phyloP scores from a whole-genome alignment of 768 basidiomycete species.

The Suillus ampliporus region DNA sequence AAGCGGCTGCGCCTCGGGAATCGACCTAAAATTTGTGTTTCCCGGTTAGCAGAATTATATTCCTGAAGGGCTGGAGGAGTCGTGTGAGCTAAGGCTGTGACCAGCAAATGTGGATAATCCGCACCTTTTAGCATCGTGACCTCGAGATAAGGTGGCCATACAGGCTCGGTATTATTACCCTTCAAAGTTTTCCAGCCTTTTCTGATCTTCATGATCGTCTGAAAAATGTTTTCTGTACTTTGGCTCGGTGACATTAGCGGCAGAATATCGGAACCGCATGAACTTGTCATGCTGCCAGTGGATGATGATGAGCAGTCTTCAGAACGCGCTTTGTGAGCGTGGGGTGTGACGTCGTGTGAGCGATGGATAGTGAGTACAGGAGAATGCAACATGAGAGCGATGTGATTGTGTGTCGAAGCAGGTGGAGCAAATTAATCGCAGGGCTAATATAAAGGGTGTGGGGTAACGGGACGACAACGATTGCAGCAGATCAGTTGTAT shows the following conservation, averaged over 20 bases:
- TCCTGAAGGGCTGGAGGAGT: slow-evolving; percentile 58
- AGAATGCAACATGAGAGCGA: slow-evolving; percentile 17
- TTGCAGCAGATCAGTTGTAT: slow-evolving; percentile 8
- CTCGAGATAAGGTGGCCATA: slow-evolving; percentile 83
- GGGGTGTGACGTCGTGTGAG: slow-evolving; percentile 11
- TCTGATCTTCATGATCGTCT: slow-evolving; percentile 66
- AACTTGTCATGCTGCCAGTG: neutral
- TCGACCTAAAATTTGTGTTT: slow-evolving; percentile 72
- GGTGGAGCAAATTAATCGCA: slow-evolving; percentile 4
- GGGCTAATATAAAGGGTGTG: slow-evolving; percentile 31
- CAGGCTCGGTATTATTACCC: slow-evolving; percentile 68
- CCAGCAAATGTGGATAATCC: slow-evolving; percentile 21
- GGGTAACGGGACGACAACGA: too few species aligned
- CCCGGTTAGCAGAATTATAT: slow-evolving; percentile 76
- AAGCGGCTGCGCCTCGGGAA: slow-evolving; percentile 82
- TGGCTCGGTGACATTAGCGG: slow-evolving; percentile 21
- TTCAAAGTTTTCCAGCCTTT: slow-evolving; percentile 79
- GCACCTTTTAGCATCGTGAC: slow-evolving; percentile 77
- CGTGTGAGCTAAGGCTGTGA: slow-evolving; percentile 23
- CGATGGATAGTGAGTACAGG: slow-evolving; percentile 12
- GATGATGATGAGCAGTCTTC: neutral
- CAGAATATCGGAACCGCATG: neutral
- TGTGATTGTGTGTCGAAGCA: slow-evolving; percentile 9
- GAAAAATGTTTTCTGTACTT: slow-evolving; percentile 57
- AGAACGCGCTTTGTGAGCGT: slow-evolving; percentile 1